Evolutionary conservation across 257 asterid genomes (phyloP).

Genomic region (Solanum chiquidenum): DNA sequence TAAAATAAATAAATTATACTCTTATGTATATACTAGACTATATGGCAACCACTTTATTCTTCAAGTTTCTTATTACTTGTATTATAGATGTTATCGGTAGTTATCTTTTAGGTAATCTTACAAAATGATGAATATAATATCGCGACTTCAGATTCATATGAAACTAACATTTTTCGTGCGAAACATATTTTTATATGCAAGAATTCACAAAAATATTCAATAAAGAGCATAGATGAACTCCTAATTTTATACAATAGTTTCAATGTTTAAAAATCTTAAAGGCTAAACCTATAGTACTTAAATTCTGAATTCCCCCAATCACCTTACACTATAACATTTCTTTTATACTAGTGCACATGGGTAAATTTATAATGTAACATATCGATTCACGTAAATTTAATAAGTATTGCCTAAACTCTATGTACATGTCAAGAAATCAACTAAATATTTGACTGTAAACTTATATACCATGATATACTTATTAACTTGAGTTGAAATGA

Average conservation of each 20-base stretch:
- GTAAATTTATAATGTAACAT: too few species aligned
- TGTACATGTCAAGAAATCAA: not conserved
- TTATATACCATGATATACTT: not conserved
- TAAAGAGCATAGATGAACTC: not conserved
- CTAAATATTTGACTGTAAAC: not conserved
- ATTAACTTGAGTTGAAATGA: not conserved
- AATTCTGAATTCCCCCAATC: not conserved
- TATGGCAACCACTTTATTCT: not conserved
- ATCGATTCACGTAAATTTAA: not conserved
- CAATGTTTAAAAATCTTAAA: not conserved
- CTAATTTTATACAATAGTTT: not conserved
- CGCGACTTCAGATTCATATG: not conserved
- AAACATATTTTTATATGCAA: not conserved
- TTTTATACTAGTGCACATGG: not conserved
- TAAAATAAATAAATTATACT: too few species aligned
- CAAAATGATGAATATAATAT: not conserved
- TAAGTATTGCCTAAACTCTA: not conserved
- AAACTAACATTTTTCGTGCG: not conserved
- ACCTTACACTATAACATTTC: not conserved
- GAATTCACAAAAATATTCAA: not conserved
- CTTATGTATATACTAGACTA: too few species aligned
- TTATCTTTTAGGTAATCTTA: not conserved
- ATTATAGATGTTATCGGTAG: not conserved
- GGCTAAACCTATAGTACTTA: not conserved
- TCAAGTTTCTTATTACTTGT: not conserved